Percentiles rank a stretch among this genome's conserved stretches.
phyloP scores from a whole-genome alignment of 768 basidiomycete species.

The Sporobolomyces roseus region DNA sequence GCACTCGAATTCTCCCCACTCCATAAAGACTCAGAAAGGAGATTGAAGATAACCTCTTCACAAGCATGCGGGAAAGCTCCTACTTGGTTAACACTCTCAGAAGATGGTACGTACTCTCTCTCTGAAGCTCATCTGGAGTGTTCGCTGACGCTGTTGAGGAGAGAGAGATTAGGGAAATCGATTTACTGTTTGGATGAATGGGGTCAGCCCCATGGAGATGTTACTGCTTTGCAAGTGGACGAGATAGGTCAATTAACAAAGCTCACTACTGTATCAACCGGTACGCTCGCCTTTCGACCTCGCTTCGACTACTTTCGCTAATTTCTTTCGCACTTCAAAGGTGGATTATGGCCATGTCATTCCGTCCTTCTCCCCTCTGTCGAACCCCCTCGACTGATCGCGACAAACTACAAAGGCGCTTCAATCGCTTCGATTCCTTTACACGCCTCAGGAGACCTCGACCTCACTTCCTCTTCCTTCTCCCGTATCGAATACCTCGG shows the following conservation, averaged over 20 bases:
- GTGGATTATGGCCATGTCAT: constrained; percentile 28
- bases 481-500: background rate
- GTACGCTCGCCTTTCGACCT: background rate
- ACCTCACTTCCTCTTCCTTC: background rate
- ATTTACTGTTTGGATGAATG: constrained; percentile 29
- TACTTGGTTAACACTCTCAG: constrained; percentile 27
- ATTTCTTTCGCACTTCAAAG: background rate
- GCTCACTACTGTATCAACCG: constrained; percentile 1
- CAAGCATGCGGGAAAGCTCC: constrained; percentile 8
- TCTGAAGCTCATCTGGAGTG: background rate
- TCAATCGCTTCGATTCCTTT: background rate
- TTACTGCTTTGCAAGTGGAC: background rate
- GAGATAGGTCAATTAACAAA: background rate
- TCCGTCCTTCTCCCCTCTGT: background rate
- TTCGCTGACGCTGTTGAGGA: background rate
- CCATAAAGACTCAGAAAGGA: background rate
- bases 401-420: constrained; percentile 32
- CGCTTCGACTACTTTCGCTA: background rate
- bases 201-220: background rate
- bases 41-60: background rate
- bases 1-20: constrained; percentile 22
- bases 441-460: constrained; percentile 9
- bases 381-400: constrained; percentile 3
- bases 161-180: constrained; percentile 1
- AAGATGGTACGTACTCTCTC: background rate